Base-by-base conservation (phyloP, 2,329 filamentous ascomycete species). In the Nothophaeocryptopus gaeumannii region DNA sequence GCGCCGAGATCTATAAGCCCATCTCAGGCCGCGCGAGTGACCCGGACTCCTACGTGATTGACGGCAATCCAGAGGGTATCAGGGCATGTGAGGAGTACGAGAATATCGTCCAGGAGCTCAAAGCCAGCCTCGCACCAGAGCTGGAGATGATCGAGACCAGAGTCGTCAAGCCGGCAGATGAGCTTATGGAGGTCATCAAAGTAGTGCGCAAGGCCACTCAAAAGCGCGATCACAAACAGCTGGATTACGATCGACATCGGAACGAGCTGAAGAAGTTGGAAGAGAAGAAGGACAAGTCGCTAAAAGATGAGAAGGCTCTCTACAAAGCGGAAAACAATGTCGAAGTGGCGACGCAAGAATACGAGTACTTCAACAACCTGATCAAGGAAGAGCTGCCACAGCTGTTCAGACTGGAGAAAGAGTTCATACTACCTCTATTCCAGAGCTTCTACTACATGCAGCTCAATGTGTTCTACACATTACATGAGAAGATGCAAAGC, bases 381-480 rank as follows among this genome's bases (percentile, higher is more conserved):
- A 81, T 99, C 54, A 99, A 99, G 75, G 89, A 95, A 13, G 93
- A 99, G 73, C 77, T 99, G 56, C 93, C 93, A 26, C 89, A 90
- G 70, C 81, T 99, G 9, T 99, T 99, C 71, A 71, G 76, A 7
- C 82, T 99, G 13, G 93, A 99, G 71, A 82, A 85, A 57, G 87
- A 97, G 70, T 97, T 99, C 70, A 99, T 99, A 70, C 85, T 89
- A 60, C 93, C 93, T 2, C 82, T 99, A 7, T 99, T 99, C 78
- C 93, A 97, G 70, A 95, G 89, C 8, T 99, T 99, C 75, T 99
- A 99, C 74, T 99, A 97, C 77, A 99, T 99, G 93, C 93, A 99
- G 72, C 82, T 99, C 58, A 99, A 99, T 71, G 89, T 99, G 58
- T 99, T 97, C 71, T 99, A 99, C 73, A 99, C 93, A 1, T 78